Evolutionary conservation across 345 rosid species (phyloP).

Genomic region (Rhodomyrtus tomentosa): DNA sequence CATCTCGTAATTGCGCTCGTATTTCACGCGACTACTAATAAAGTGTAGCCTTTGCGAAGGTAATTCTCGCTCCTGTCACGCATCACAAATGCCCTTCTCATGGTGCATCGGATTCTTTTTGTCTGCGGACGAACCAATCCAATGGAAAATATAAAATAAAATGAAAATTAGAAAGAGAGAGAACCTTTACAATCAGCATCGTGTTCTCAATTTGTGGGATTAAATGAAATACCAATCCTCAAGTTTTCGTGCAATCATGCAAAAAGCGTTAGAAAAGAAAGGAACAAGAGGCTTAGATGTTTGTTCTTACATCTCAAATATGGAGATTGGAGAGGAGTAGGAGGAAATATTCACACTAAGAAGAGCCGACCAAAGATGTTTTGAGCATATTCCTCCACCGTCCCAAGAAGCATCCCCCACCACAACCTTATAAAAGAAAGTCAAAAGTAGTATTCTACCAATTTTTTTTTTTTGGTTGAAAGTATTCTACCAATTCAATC

Average conservation of each 20-base stretch:
- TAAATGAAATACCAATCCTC: too few relatives aligned
- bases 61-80: not conserved
- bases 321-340: not conserved
- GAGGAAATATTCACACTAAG: not conserved
- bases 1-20: not conserved
- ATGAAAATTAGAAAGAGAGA: not conserved
- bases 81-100: not conserved
- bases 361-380: too few relatives aligned
- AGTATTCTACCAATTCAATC: too few relatives aligned
- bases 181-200: not conserved
- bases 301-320: not conserved
- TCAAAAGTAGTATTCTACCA: too few relatives aligned
- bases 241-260: not conserved
- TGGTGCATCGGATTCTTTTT: not conserved
- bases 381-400: too few relatives aligned
- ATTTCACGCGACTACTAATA: not conserved
- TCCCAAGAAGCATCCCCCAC: too few relatives aligned
- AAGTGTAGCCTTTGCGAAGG: not conserved
- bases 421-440: too few relatives aligned
- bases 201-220: not conserved
- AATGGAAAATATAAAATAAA: rapidly evolving
- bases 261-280: not conserved
- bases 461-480: too few relatives aligned
- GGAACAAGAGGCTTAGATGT: not conserved
- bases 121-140: not conserved